These are phyloP conservation scores for Encephalitozoon romaleae DNA, from an alignment of 371 early-diverging fungal species.

Conservation along the genomic window DNA sequence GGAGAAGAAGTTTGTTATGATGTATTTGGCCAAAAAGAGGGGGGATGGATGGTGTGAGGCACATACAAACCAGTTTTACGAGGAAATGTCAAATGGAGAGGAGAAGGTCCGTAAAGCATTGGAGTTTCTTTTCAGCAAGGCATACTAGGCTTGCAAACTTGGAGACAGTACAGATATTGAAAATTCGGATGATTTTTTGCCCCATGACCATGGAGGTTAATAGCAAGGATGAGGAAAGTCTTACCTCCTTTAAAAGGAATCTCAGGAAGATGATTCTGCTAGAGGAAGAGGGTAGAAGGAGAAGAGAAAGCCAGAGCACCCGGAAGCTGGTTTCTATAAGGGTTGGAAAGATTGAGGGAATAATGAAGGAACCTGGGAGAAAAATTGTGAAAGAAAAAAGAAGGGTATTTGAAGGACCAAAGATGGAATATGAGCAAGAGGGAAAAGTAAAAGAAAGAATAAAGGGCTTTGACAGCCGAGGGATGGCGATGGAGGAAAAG, in stretches of 20 bases:
- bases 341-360: slow-evolving; percentile 3
- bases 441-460: not conserved
- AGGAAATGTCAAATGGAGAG: not conserved
- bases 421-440: not conserved
- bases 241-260: not conserved
- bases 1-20: not conserved
- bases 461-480: not conserved
- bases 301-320: not conserved
- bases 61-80: not conserved
- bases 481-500: not conserved
- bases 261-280: not conserved
- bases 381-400: not conserved
- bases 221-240: not conserved
- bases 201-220: not conserved
- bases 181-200: not conserved
- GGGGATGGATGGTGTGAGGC: not conserved
- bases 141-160: not conserved
- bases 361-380: not conserved
- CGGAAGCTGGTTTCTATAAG: slow-evolving; percentile 1
- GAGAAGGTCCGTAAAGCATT: not conserved
- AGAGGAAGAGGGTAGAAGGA: not conserved
- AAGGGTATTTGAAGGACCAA: not conserved
- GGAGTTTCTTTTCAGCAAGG: not conserved
- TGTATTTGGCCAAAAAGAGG: not conserved
- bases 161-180: not conserved